phyloP scores from a whole-genome alignment of 768 basidiomycete species.

The Gymnopilus dilepis region DNA sequence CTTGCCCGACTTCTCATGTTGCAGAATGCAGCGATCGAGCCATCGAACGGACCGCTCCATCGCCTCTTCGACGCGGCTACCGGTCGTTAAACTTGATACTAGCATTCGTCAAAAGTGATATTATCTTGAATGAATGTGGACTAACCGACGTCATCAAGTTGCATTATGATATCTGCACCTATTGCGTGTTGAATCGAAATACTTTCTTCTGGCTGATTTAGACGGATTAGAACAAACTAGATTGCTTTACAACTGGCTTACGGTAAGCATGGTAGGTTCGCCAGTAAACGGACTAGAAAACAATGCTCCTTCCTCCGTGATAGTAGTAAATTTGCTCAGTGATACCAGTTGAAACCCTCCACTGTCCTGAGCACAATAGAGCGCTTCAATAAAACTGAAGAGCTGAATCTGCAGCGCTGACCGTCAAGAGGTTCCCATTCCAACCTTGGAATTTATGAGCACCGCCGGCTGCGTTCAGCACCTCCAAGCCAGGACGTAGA shows the following conservation, averaged over 20 bases:
- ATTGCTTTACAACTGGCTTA: constrained; percentile 39
- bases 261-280: constrained; percentile 87
- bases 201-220: constrained; percentile 83
- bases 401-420: constrained; percentile 37
- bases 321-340: constrained; percentile 80
- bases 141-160: constrained; percentile 89
- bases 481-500: constrained; percentile 79
- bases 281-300: constrained; percentile 88
- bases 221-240: constrained; percentile 6
- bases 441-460: constrained; percentile 93
- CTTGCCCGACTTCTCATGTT: constrained; percentile 73
- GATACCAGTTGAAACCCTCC: constrained; percentile 92
- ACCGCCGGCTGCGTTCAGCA: constrained; percentile 77
- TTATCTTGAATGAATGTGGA: constrained; percentile 13
- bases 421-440: constrained; percentile 84
- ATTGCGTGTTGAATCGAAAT: constrained; percentile 91
- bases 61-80: constrained; percentile 83
- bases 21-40: constrained; percentile 86
- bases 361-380: constrained; percentile 68
- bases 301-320: constrained; percentile 88
- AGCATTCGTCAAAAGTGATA: neutral
- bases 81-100: constrained; percentile 83
- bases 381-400: constrained; percentile 2
- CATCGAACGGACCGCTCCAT: constrained; percentile 89
- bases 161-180: constrained; percentile 95